Evolutionary conservation across 495 filamentous ascomycete genomes (phyloP).

Genomic region (Aspergillus ellipticus): DNA sequence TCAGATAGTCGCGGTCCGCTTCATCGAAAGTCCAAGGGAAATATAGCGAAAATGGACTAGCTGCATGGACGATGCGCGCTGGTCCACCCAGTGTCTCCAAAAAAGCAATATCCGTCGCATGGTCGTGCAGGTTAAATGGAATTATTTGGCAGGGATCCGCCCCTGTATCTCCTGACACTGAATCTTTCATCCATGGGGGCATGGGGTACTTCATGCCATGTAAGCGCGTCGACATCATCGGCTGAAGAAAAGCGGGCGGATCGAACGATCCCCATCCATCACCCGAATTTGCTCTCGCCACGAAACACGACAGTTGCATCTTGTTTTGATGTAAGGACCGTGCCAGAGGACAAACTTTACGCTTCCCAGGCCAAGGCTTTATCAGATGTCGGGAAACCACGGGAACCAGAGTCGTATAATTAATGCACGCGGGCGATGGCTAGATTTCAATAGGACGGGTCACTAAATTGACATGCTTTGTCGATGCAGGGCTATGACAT

Average conservation of each 20-base stretch:
- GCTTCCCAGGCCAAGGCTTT: not conserved
- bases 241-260: not conserved
- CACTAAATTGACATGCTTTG: not conserved
- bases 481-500: constrained; percentile 1
- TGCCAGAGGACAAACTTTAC: not conserved
- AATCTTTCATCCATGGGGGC: not conserved
- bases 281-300: not conserved
- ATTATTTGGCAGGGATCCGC: constrained; percentile 16
- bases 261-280: not conserved
- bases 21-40: constrained; percentile 4
- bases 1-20: constrained; percentile 10
- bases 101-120: constrained; percentile 14
- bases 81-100: constrained; percentile 13
- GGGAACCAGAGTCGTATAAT: not conserved
- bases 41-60: constrained; percentile 17
- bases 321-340: not conserved
- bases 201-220: not conserved
- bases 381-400: not conserved
- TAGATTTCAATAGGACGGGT: constrained; percentile 6
- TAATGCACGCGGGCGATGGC: constrained; percentile 1
- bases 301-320: not conserved
- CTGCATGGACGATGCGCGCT: constrained; percentile 17
- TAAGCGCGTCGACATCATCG: not conserved
- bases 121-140: constrained; percentile 16
- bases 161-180: not conserved